A percentile compares a stretch with the other conserved stretches of the same genome.
Conservation (phyloP, 306 rosid genomes). For the Ormosia semicastrata region DNA sequence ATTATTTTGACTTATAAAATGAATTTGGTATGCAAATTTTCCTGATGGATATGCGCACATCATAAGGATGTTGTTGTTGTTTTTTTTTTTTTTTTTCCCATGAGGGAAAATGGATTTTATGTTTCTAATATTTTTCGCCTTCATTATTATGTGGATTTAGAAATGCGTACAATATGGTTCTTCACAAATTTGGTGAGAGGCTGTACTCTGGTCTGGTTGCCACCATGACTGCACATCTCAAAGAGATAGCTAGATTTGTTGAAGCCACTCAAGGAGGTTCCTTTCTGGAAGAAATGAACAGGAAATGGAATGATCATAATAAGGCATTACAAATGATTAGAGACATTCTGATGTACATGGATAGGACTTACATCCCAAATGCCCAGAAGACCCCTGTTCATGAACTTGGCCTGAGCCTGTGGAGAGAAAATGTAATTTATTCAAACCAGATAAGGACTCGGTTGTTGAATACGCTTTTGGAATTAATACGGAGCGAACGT, state of each 20-base stretch:
- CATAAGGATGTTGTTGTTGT: neutral
- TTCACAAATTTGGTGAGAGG: slow-evolving; percentile 87
- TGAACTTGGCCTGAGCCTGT: slow-evolving; percentile 76
- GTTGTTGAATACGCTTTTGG: slow-evolving; percentile 61
- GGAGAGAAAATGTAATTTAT: slow-evolving; percentile 78
- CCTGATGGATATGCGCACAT: neutral
- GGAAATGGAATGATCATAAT: slow-evolving; percentile 79
- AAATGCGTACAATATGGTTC: slow-evolving; percentile 93
- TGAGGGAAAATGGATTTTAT: neutral
- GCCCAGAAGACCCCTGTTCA: slow-evolving; percentile 65
- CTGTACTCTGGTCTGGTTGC: slow-evolving; percentile 68
- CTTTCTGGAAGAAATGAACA: slow-evolving; percentile 80
- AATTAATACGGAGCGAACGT: slow-evolving; percentile 62
- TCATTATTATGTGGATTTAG: slow-evolving; percentile 42
- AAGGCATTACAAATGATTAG: slow-evolving; percentile 77
- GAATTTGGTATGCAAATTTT: neutral
- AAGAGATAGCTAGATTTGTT: slow-evolving; percentile 65
- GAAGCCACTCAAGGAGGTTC: slow-evolving; percentile 73
- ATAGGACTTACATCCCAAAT: slow-evolving; percentile 71
- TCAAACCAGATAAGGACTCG: slow-evolving; percentile 66
- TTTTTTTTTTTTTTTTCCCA: neutral
- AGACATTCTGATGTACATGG: slow-evolving; percentile 92
- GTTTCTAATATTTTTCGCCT: slow-evolving; percentile 7
- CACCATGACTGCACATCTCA: slow-evolving; percentile 70
- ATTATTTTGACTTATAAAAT: neutral